Evolutionary conservation across 31 red algal species (phyloP).

Genomic region (Odonthalia washingtoniensis): DNA sequence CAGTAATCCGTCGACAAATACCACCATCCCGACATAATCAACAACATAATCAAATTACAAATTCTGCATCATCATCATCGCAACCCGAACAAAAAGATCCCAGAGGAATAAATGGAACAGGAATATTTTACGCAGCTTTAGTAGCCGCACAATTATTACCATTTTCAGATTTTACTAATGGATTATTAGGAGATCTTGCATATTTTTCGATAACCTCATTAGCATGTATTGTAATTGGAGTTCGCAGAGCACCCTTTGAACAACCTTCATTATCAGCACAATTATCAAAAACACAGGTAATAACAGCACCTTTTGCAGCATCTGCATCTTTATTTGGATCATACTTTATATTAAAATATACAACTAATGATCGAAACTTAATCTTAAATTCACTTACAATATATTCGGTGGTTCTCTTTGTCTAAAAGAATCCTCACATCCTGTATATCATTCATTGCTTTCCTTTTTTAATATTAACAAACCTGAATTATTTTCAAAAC

Average conservation of each 20-base stretch:
- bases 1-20: no score
- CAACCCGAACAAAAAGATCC: no score
- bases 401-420: conserved; percentile 48
- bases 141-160: conserved; percentile 51
- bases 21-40: no score
- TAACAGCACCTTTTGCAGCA: conserved; percentile 56
- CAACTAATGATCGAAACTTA: conserved; percentile 25
- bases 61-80: no score
- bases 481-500: background rate
- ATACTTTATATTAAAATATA: conserved; percentile 63
- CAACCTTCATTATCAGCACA: conserved; percentile 4
- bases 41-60: no score
- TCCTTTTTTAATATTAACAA: background rate
- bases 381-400: conserved; percentile 52
- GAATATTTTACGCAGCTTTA: conserved; percentile 47
- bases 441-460: conserved; percentile 28
- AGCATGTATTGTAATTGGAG: conserved; percentile 32
- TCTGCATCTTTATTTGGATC: conserved; percentile 53
- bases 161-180: conserved; percentile 17
- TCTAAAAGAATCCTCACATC: conserved; percentile 63
- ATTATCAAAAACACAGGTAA: conserved; percentile 42
- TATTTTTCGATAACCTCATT: conserved; percentile 52
- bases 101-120: conserved; percentile 36
- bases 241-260: conserved; percentile 32
- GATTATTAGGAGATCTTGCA: conserved; percentile 40